Conservation (phyloP, 768 basidiomycete species). For the Galerina marginata region DNA sequence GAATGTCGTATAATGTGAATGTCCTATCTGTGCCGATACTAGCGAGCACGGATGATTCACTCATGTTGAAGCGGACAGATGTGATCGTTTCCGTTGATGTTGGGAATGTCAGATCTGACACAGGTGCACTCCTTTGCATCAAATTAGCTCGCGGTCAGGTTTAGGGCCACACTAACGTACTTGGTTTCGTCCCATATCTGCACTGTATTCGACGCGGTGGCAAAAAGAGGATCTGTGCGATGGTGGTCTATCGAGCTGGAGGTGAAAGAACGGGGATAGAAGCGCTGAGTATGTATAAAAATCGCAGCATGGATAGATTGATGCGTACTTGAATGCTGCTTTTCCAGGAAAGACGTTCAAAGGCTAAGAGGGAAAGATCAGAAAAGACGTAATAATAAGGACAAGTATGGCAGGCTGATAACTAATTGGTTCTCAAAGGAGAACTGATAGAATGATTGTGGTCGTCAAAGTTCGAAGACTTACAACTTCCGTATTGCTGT, state of each 20-base stretch:
- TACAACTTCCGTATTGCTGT: slow-evolving; percentile 39
- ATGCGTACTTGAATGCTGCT: slow-evolving; percentile 84
- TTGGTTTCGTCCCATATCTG: slow-evolving; percentile 99
- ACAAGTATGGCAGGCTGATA: too few relatives aligned
- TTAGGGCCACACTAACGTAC: slow-evolving; percentile 44
- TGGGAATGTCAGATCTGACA: slow-evolving; percentile 88
- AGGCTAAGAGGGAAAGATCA: slow-evolving; percentile 47
- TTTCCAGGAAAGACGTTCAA: slow-evolving; percentile 84
- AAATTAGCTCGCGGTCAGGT: slow-evolving; percentile 5
- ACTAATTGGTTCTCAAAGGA: too few relatives aligned
- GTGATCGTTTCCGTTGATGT: slow-evolving; percentile 89
- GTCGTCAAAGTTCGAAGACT: slow-evolving; percentile 41
- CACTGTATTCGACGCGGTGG: slow-evolving; percentile 90
- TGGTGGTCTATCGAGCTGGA: slow-evolving; percentile 93
- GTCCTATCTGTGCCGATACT: slow-evolving; percentile 94
- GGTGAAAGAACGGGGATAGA: slow-evolving; percentile 10
- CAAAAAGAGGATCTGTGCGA: slow-evolving; percentile 85
- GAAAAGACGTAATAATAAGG: background rate
- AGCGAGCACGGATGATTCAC: slow-evolving; percentile 93
- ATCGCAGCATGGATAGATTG: slow-evolving; percentile 1
- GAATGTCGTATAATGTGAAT: slow-evolving; percentile 94
- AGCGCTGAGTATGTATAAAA: slow-evolving; percentile 1
- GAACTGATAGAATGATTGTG: slow-evolving; percentile 1
- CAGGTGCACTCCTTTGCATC: slow-evolving; percentile 69
- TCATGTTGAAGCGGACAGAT: slow-evolving; percentile 89